Evolutionary conservation across 345 rosid genomes (phyloP), one percentile per base, ranked within the genome.

Genomic region (Sapria himalayana): DNA sequence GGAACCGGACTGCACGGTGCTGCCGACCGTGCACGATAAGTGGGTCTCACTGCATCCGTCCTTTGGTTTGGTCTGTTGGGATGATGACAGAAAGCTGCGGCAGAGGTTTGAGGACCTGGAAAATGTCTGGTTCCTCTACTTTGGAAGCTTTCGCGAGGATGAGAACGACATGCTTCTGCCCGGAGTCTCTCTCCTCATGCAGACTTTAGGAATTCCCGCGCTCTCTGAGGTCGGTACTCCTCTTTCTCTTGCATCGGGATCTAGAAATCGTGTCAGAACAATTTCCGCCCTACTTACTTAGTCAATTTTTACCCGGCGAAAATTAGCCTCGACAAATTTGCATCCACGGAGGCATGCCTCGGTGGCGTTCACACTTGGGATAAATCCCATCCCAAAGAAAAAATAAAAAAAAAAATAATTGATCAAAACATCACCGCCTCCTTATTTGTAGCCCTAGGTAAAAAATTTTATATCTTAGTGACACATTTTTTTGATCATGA

Each of bases 11-110:
- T 71, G 52, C 53, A 59, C 70, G 2, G 70, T 78, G 51, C 82
- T 86, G 57, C 94, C 92, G 45, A 71, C 97, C 25, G 42, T 45
- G 29, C 54, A 46, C 33, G 75, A 78, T 51, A 74, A 70, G 55
- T 86, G 93, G 94, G 92, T 78, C 41, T 81, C 94, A 16, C 49
- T 81, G 39, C 92, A 86, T 55, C 65, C 79, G 41, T 78, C 92
- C 18, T 73, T 60, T 41, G 85, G 92, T 60, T 65, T 70, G 22
- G 71, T 81, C 18, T 81, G 89, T 54, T 86, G 94, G 97, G 72
- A 73, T 56, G 89, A 81, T 46, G 70, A 78, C 58, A 64, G 68
- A 39, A 61, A 76, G 55, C 50, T 81, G 52, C 56, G 57, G 61
- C 63, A 63, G 54, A 78, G 61, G 45, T 86, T 78, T 50, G 74